Evolutionary conservation across 2,329 filamentous ascomycete species (phyloP), one percentile per base, ranked within the genome.

Genomic region (Ophiostoma ips): DNA sequence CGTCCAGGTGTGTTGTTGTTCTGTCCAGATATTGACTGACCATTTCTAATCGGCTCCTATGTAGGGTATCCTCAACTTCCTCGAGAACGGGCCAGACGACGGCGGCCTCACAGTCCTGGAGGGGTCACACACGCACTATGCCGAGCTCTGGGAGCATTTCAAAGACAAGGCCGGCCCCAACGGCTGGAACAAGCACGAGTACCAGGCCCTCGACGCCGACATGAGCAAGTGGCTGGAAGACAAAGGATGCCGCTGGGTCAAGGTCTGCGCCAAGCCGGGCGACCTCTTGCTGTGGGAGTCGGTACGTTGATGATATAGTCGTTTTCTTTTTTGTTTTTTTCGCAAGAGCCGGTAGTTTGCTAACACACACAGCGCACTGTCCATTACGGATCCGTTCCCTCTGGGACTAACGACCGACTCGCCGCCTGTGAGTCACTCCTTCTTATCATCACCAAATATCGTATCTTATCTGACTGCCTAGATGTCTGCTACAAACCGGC

Each of bases 221-320:
- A 48, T 48, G 46, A 30, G 46, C 46, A n/a, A 37, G 34, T 48
- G 46, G 46, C 16, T 48, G 15, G 35, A 48, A 33, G 21, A 12
- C 21, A 38, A 48, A 15, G 46, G 46, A 13, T 48, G 46, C 46
- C 37, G 28, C 12, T 48, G 46, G 46, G 35, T 38, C 21, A 48
- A 48, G 21, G 35, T 48, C 21, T 48, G 46, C 21, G 46, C 46
- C 24, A 30, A 48, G 35, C 46, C 46, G 10, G 46, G 46, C 5
- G 46, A 48, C n/a, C 46, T 48, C 16, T 19, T 48, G n/a, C 24
- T 48, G 21, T 48, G 46, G 46, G 46, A 48, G 21, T 48, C 46
- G 34, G 40, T 43, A 43, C 28, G 40, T 43, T n/a, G 13, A 3
- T 28, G 4, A 5, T 4, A 28, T 5, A 28, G 8, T 5, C 24